Conservation (phyloP, 2,329 filamentous ascomycete species). For the Epichloe typhina region DNA sequence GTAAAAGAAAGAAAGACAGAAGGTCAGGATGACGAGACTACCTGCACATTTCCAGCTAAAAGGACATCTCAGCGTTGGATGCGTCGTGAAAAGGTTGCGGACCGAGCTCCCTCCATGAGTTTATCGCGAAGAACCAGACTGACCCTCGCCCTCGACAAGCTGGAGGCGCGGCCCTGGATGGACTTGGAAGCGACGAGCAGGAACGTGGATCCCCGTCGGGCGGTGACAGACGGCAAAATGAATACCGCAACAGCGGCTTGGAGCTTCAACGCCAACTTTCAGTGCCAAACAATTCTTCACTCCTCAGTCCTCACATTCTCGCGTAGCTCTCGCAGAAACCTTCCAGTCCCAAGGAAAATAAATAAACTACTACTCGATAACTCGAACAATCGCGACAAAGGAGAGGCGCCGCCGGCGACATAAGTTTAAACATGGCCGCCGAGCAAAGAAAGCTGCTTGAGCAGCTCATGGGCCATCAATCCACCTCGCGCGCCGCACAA, state of each 20-base stretch:
- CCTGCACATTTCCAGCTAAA: slow-evolving; percentile 7
- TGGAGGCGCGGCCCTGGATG: background rate
- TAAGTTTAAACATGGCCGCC: slow-evolving; percentile 56
- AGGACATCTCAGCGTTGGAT: slow-evolving; percentile 12
- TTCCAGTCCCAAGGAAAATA: background rate
- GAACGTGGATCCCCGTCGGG: slow-evolving; percentile 5
- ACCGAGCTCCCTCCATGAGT: slow-evolving; percentile 1
- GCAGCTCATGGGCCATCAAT: slow-evolving; percentile 78
- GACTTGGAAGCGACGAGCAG: background rate
- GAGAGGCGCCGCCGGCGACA: background rate
- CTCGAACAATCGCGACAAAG: background rate
- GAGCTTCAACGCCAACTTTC: background rate
- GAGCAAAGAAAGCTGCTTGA: slow-evolving; percentile 98
- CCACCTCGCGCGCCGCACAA: slow-evolving; percentile 61
- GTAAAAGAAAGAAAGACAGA: background rate
- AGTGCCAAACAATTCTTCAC: background rate
- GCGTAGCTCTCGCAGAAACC: background rate
- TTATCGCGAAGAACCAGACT: background rate
- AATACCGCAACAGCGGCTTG: background rate
- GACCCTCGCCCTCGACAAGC: slow-evolving; percentile 8
- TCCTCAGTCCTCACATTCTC: background rate
- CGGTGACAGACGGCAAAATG: slow-evolving; percentile 10
- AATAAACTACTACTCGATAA: too few relatives aligned
- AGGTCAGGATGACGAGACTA: slow-evolving; percentile 2
- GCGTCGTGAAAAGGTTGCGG: background rate